phyloP scores from a whole-genome alignment of 495 filamentous ascomycete genomes.

The Aspergillus nidulans region DNA sequence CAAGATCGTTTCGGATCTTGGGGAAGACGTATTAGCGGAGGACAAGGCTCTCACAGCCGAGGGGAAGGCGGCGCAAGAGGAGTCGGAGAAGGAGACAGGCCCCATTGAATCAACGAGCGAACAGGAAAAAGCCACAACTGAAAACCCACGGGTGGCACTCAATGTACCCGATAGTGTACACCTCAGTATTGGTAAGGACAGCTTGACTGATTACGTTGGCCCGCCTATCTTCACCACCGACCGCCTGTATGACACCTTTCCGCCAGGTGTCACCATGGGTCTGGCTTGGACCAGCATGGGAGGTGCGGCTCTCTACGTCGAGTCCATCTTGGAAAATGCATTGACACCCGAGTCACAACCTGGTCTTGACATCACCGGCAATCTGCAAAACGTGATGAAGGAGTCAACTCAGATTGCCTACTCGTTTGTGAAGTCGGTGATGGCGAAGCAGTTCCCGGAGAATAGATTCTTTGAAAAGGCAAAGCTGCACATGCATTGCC shows the following conservation, averaged over 20 bases:
- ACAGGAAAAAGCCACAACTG: conserved; percentile 65
- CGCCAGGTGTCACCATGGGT: conserved; percentile 97
- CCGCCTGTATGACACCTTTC: conserved; percentile 89
- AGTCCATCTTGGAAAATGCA: conserved; percentile 86
- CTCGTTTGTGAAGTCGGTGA: conserved; percentile 85
- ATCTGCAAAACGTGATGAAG: conserved; percentile 96
- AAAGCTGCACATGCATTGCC: conserved; percentile 91
- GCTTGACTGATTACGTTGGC: conserved; percentile 95
- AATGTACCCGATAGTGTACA: conserved; percentile 85
- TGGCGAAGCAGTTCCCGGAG: conserved; percentile 77
- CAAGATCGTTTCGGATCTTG: conserved; percentile 93
- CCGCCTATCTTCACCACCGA: conserved; percentile 94
- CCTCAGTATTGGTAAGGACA: conserved; percentile 82
- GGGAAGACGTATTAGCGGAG: conserved; percentile 80
- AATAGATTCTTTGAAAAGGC: conserved; percentile 98
- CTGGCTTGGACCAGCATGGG: conserved; percentile 98
- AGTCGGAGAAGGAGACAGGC: conserved; percentile 57
- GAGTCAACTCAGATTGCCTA: conserved; percentile 93
- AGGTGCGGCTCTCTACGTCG: conserved; percentile 92
- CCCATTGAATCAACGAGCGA: conserved; percentile 52
- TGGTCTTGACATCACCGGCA: conserved; percentile 84
- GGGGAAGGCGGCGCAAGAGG: conserved; percentile 75
- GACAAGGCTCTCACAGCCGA: conserved; percentile 80
- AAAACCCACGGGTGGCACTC: conserved; percentile 72
- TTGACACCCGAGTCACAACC: conserved; percentile 67